Conservation (phyloP, 805 yeast species). For the Pichia sporocuriosa region DNA sequence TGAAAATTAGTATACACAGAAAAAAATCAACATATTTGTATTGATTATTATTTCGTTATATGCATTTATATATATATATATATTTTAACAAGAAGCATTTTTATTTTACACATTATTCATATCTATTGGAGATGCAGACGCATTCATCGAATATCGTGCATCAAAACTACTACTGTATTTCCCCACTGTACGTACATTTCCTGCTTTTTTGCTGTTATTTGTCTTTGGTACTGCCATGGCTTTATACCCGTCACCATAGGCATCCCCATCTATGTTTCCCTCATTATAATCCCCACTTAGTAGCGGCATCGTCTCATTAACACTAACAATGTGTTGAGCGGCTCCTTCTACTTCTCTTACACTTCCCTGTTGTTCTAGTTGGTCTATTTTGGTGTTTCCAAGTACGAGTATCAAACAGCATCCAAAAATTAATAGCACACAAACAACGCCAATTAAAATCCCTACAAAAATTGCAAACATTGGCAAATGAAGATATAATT, state of each 20-base stretch:
- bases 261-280: neutral
- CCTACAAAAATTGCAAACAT: slow-evolving; percentile 65
- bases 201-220: neutral
- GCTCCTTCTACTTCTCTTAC: neutral
- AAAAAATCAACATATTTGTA: neutral
- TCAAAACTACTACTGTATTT: slow-evolving; percentile 6
- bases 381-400: slow-evolving; percentile 18
- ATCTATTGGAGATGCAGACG: slow-evolving; percentile 10
- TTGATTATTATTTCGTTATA: neutral
- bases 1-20: neutral
- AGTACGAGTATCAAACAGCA: slow-evolving; percentile 33
- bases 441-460: slow-evolving; percentile 50
- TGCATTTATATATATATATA: neutral
- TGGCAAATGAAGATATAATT: slow-evolving; percentile 57
- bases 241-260: neutral
- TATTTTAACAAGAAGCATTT: neutral
- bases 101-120: neutral
- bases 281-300: slow-evolving; percentile 5
- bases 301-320: slow-evolving; percentile 12
- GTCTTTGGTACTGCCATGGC: neutral
- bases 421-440: slow-evolving; percentile 28
- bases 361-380: neutral
- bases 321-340: slow-evolving; percentile 6
- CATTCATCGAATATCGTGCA: slow-evolving; percentile 8
- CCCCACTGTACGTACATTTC: neutral